Conservation (phyloP, 345 rosid species). For the Pugionium dolabratum region DNA sequence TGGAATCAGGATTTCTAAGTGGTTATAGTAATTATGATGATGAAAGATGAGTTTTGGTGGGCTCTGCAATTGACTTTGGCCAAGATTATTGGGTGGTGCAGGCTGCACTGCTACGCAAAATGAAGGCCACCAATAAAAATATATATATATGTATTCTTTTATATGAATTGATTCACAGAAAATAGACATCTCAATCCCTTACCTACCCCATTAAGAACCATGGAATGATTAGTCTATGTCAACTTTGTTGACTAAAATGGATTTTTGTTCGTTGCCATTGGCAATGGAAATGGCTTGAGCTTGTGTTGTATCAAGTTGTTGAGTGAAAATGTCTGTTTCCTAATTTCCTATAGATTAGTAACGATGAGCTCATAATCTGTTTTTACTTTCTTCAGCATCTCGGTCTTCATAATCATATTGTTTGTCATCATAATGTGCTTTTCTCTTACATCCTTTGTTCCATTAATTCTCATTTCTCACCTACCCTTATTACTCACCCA, state of each 20-base stretch:
- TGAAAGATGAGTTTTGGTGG: constrained; percentile 31
- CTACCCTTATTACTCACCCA: no score
- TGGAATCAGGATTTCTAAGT: constrained; percentile 23
- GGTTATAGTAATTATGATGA: constrained; percentile 26
- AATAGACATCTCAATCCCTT: constrained; percentile 30
- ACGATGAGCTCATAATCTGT: background rate
- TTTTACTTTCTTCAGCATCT: background rate
- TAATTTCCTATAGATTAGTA: background rate
- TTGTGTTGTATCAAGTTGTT: constrained; percentile 12
- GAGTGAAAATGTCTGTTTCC: constrained; percentile 19
- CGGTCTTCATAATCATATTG: background rate
- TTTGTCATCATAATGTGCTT: no score
- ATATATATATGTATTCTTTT: no score
- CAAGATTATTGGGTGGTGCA: constrained; percentile 32
- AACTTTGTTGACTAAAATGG: constrained; percentile 25
- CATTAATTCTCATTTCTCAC: constrained; percentile 16
- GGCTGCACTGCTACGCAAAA: constrained; percentile 36
- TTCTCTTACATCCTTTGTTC: no score
- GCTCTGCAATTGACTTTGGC: constrained; percentile 34
- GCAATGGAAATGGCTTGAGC: constrained; percentile 14
- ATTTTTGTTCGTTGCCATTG: constrained; percentile 12
- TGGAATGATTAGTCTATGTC: constrained; percentile 28
- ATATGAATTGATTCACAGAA: background rate
- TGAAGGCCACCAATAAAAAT: constrained; percentile 7
- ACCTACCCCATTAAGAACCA: constrained; percentile 35